A percentile compares a stretch with the other conserved stretches of the same genome.
These are phyloP conservation scores for Nothophoma quercina DNA, from an alignment of 2,329 filamentous ascomycete genomes.

Conservation along the genomic window DNA sequence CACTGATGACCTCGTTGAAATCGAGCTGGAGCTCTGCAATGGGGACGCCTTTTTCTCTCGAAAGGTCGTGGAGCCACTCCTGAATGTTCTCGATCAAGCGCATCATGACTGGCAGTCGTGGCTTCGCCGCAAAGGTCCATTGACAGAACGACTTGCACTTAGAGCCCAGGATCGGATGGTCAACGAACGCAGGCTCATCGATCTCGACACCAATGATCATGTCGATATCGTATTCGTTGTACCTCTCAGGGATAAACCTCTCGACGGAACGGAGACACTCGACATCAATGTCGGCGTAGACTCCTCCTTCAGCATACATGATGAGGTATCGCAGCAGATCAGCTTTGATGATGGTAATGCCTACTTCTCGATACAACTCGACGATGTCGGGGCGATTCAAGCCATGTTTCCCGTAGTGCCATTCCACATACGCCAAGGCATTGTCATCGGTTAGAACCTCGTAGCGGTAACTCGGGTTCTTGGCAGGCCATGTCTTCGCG, in stretches of 20 bases:
- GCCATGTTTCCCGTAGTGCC: conserved; percentile 70
- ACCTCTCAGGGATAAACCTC: conserved; percentile 69
- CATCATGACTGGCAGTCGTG: conserved; percentile 72
- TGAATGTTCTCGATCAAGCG: conserved; percentile 73
- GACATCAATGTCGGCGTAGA: conserved; percentile 69
- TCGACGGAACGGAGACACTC: conserved; percentile 62
- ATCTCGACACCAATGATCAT: conserved; percentile 76
- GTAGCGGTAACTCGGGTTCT: conserved; percentile 72
- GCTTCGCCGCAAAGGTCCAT: conserved; percentile 77
- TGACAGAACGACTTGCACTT: conserved; percentile 77
- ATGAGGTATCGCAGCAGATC: conserved; percentile 72
- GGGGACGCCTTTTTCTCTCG: conserved; percentile 64
- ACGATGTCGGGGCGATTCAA: conserved; percentile 68
- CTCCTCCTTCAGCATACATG: conserved; percentile 71
- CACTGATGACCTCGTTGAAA: conserved; percentile 75
- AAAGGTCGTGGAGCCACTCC: conserved; percentile 68
- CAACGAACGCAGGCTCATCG: conserved; percentile 69
- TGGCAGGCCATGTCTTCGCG: conserved; percentile 70
- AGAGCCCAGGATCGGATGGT: conserved; percentile 70
- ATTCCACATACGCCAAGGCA: conserved; percentile 71
- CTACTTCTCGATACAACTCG: conserved; percentile 38
- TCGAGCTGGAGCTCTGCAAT: conserved; percentile 70
- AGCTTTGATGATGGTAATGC: conserved; percentile 70
- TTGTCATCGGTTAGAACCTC: conserved; percentile 75
- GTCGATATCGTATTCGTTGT: conserved; percentile 69